phyloP scores from a whole-genome alignment of 345 rosid species.

The Gossypioides kirkii region DNA sequence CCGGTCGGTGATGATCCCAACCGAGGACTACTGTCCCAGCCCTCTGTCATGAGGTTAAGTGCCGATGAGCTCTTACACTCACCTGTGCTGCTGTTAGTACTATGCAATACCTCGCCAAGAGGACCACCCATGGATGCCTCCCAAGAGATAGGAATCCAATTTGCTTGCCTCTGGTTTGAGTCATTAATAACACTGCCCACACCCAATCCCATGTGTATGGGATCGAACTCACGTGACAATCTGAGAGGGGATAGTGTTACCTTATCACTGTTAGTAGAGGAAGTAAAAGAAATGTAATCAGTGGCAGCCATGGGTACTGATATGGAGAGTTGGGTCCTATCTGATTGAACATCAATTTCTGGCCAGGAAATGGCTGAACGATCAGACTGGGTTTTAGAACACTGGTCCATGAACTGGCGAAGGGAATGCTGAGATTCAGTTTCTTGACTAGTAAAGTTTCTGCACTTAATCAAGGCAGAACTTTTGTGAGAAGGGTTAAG shows the following conservation, averaged over 20 bases:
- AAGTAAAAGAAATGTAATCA: conserved; percentile 44
- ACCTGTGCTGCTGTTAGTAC: conserved; percentile 27
- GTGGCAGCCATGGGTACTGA: conserved; percentile 46
- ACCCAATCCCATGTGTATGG: conserved; percentile 51
- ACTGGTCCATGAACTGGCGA: conserved; percentile 58
- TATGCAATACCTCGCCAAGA: conserved; percentile 64
- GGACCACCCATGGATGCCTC: conserved; percentile 68
- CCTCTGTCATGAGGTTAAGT: conserved; percentile 43
- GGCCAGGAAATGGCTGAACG: conserved; percentile 42
- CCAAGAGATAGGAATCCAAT: conserved; percentile 56
- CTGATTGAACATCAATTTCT: conserved; percentile 36
- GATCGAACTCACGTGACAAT: conserved; percentile 37
- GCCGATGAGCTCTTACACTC: conserved; percentile 42
- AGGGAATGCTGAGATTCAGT: conserved; percentile 38
- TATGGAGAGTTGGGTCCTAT: conserved; percentile 59
- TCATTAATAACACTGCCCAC: conserved; percentile 33
- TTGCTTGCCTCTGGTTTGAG: conserved; percentile 38
- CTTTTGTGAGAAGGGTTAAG: conserved; percentile 37
- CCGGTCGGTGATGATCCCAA: conserved; percentile 67
- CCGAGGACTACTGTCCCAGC: conserved; percentile 52
- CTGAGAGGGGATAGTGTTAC: conserved; percentile 40
- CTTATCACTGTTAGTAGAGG: conserved; percentile 46
- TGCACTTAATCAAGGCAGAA: conserved; percentile 29
- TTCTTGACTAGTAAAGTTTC: conserved; percentile 29
- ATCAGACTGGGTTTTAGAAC: conserved; percentile 45